Conservation (phyloP, 441 rosid species). For the Breynia disticha region DNA sequence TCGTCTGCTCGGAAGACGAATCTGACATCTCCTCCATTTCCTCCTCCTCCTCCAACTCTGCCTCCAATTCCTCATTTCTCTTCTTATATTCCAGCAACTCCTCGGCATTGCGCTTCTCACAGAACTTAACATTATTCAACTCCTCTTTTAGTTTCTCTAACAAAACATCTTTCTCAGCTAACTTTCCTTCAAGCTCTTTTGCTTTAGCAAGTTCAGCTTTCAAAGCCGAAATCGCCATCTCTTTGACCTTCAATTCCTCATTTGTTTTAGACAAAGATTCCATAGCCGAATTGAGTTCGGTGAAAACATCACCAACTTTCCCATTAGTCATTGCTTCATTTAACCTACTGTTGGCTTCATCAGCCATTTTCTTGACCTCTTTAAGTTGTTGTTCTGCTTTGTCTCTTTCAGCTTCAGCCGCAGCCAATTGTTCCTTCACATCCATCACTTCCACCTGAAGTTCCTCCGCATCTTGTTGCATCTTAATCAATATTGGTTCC, state of each 20-base stretch:
- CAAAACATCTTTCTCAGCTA: constrained; percentile 24
- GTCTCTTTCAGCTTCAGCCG: constrained; percentile 29
- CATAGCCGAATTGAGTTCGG: constrained; percentile 37
- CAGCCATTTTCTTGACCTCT: constrained; percentile 23
- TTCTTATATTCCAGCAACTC: constrained; percentile 22
- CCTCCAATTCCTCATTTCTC: constrained; percentile 31
- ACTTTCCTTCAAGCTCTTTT: constrained; percentile 24
- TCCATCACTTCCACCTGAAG: constrained; percentile 15
- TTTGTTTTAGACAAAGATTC: constrained; percentile 26
- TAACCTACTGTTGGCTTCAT: constrained; percentile 24
- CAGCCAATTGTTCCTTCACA: constrained; percentile 16
- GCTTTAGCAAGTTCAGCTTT: constrained; percentile 23
- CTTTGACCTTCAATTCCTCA: constrained; percentile 34
- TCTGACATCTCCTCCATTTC: constrained; percentile 25
- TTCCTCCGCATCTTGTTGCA: not conserved
- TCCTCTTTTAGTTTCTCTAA: constrained; percentile 21
- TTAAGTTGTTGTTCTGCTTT: constrained; percentile 21
- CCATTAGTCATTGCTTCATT: constrained; percentile 22
- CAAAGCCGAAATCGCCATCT: constrained; percentile 26
- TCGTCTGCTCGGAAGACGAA: constrained; percentile 26
- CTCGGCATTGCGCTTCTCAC: constrained; percentile 19
- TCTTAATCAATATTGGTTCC: not conserved
- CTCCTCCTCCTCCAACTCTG: constrained; percentile 21
- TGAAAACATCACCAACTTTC: constrained; percentile 40
- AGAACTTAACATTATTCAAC: constrained; percentile 11